Conservation (phyloP, 2,329 filamentous ascomycete species). For the Fusarium sp. region DNA sequence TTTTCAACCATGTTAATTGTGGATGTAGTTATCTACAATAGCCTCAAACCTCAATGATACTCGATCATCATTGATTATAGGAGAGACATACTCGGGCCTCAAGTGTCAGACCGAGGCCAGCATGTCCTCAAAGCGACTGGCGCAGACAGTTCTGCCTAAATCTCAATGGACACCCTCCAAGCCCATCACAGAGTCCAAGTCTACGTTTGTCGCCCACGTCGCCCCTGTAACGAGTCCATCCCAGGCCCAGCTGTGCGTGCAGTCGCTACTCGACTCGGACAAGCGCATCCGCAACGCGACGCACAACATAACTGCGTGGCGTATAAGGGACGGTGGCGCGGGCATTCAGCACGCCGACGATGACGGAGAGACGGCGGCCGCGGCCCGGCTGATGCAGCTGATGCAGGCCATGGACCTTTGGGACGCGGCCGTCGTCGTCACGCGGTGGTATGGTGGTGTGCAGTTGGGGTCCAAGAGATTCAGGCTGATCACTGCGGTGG, state of each 20-base stretch:
- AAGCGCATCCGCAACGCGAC: constrained; percentile 63
- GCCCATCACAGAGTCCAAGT: constrained; percentile 82
- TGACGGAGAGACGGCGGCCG: constrained; percentile 93
- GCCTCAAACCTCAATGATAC: background rate
- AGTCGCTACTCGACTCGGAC: constrained; percentile 82
- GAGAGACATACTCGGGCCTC: background rate
- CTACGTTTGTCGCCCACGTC: constrained; percentile 84
- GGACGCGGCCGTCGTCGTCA: constrained; percentile 92
- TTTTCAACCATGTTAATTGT: background rate
- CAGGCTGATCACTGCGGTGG: constrained; percentile 86
- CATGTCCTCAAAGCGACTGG: constrained; percentile 23
- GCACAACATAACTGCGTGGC: constrained; percentile 35
- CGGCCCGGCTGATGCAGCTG: constrained; percentile 83
- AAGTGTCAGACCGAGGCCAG: background rate
- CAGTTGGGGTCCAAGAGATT: constrained; percentile 91
- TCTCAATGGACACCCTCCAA: constrained; percentile 78
- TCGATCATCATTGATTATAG: background rate
- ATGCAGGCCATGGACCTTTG: constrained; percentile 96
- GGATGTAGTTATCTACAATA: background rate
- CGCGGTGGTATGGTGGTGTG: constrained; percentile 93
- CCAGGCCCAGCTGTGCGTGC: constrained; percentile 77
- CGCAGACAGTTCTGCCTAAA: constrained; percentile 30
- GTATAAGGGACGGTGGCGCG: constrained; percentile 70
- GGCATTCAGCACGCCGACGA: constrained; percentile 92
- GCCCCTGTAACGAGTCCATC: constrained; percentile 74